phyloP scores from a whole-genome alignment of 148 eudicot species.

The Dianthus caryophyllus region DNA sequence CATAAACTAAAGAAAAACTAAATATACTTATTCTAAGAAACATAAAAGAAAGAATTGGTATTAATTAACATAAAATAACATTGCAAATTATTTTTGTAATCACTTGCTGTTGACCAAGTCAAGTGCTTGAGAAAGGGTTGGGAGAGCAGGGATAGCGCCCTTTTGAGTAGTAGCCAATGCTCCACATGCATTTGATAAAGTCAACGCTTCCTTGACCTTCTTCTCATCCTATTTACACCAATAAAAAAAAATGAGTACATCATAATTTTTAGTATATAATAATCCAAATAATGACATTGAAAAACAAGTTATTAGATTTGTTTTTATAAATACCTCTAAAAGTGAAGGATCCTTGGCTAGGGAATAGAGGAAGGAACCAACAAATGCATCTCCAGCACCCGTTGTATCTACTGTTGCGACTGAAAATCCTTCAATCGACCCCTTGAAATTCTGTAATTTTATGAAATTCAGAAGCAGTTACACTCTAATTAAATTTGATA shows the following conservation, averaged over 20 bases:
- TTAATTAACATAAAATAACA: neutral
- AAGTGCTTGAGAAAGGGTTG: slow-evolving; percentile 29
- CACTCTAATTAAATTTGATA: no score
- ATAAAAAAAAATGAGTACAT: neutral
- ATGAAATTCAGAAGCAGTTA: no score
- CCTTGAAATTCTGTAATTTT: slow-evolving; percentile 43
- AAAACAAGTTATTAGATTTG: neutral
- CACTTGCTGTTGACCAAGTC: slow-evolving; percentile 19
- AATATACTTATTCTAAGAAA: neutral
- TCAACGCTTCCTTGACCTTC: slow-evolving; percentile 35
- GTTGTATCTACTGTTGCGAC: slow-evolving; percentile 60
- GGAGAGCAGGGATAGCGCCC: slow-evolving; percentile 59
- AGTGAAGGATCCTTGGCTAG: slow-evolving; percentile 34
- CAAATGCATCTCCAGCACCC: slow-evolving; percentile 65
- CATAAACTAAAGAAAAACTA: no score
- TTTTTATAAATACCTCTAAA: slow-evolving; percentile 20
- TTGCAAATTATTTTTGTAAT: neutral
- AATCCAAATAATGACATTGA: neutral
- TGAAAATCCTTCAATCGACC: slow-evolving; percentile 34
- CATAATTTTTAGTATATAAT: neutral
- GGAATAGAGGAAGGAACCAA: slow-evolving; percentile 40
- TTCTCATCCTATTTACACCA: slow-evolving; percentile 41
- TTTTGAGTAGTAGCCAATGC: slow-evolving; percentile 43
- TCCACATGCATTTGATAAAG: slow-evolving; percentile 47
- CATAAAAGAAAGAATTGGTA: neutral